These are phyloP conservation scores for Hygrophoropsis aurantiaca DNA, from an alignment of 768 basidiomycete genomes.

Conservation along the genomic window DNA sequence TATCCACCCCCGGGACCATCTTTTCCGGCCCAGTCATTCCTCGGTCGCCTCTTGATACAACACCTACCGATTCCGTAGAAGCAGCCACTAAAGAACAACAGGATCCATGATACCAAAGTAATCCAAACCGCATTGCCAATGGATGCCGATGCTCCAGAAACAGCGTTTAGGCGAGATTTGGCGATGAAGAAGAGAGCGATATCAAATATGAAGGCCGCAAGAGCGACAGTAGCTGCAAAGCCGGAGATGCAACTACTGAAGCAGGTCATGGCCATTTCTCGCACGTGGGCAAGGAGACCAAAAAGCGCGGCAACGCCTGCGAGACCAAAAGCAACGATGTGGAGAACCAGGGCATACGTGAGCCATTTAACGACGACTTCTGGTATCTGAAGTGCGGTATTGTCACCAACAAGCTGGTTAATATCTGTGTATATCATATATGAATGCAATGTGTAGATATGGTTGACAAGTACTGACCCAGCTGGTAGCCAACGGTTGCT, in stretches of 20 bases:
- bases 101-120: slow-evolving; percentile 80
- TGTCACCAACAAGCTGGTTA: slow-evolving; percentile 74
- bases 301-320: slow-evolving; percentile 74
- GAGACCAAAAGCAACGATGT: slow-evolving; percentile 81
- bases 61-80: slow-evolving; percentile 84
- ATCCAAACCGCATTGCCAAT: slow-evolving; percentile 94
- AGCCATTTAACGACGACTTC: slow-evolving; percentile 89
- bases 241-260: slow-evolving; percentile 80
- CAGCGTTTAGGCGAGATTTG: slow-evolving; percentile 75
- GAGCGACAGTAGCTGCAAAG: slow-evolving; percentile 73
- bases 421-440: slow-evolving; percentile 54
- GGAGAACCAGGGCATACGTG: slow-evolving; percentile 90
- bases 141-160: slow-evolving; percentile 70
- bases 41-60: slow-evolving; percentile 63
- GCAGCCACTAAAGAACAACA: slow-evolving; percentile 89
- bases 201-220: slow-evolving; percentile 93
- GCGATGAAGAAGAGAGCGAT: slow-evolving; percentile 88
- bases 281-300: slow-evolving; percentile 85
- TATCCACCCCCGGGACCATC: slow-evolving; percentile 24
- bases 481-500: slow-evolving; percentile 82
- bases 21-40: slow-evolving; percentile 39
- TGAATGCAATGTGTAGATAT: background rate
- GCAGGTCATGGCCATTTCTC: slow-evolving; percentile 83
- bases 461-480: slow-evolving; percentile 56
- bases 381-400: slow-evolving; percentile 69